Base-by-base conservation (phyloP, 371 early-diverging fungal genomes). In the Mortierella sp. region DNA sequence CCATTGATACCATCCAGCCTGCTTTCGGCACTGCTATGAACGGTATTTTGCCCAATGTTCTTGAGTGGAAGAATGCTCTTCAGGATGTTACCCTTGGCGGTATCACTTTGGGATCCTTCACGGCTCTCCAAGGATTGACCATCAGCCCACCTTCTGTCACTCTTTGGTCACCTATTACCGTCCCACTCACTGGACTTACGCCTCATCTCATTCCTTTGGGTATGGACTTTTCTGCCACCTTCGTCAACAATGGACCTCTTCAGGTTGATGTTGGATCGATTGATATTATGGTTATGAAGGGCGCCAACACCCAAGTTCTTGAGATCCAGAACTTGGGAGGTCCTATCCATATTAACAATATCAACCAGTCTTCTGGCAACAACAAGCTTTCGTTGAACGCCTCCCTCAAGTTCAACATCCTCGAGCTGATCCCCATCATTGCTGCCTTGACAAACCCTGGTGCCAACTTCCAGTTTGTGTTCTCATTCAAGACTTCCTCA, bases 61-160 rank as follows among this genome's bases (percentile, higher is more conserved):
- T 81, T 38, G 16, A 60, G 38, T 75, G 76, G 81, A 81, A 81
- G 72, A 81, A 81, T 48, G 76, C 72, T 24, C 81, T 81, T 38
- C 69, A 72, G 72, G 81, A 75, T 55, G 81, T 81, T 16, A 81
- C 76, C 22, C 15, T 69, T 2, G 72, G 76, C 15, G 77, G 77
- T 40, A 55, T 77, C 13, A 64, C 69, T n/a, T 61, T 72, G 13
- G 77, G 72, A 10, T 4, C 65, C 11, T 72, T 72, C 77, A 72
- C 68, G 4, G 60, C 55, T 28, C 45, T 72, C 38, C 32, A 36
- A 22, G 60, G 57, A 2, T 28, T 77, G 72, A 59, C 13, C 22
- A 81, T 81, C 70, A 72, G 72, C 4, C 81, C 81, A 59, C 76
- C 81, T 13, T 52, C 58, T 45, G 72, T 72, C 59, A 69, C 72